A percentile compares a stretch with the other conserved stretches of the same genome.
Conservation (phyloP, 2,329 filamentous ascomycete genomes). For the Pseudogymnoascus sp. region DNA sequence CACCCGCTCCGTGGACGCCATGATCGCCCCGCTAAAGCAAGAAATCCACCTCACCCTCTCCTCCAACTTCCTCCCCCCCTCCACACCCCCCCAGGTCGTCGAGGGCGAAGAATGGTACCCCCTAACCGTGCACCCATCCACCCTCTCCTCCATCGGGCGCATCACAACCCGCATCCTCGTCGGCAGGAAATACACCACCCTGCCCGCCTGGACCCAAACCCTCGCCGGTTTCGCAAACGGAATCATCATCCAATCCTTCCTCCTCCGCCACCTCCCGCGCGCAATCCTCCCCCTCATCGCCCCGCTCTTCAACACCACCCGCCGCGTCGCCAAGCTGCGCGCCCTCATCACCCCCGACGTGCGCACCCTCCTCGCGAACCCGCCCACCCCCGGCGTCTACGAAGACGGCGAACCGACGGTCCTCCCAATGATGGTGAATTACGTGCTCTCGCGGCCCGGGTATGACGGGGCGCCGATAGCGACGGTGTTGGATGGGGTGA, state of each 20-base stretch:
- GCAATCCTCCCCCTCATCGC: not conserved
- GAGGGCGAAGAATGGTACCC: not conserved
- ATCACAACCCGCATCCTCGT: not conserved
- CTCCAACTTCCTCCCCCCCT: not conserved
- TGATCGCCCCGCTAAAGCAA: not conserved
- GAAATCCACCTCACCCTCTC: not conserved
- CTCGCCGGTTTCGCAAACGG: not conserved
- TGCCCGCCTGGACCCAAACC: not conserved
- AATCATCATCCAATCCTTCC: not conserved
- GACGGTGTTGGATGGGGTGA: not conserved
- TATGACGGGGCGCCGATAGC: not conserved
- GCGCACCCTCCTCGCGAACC: not conserved
- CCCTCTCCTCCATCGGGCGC: conserved; percentile 2
- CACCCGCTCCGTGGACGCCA: not conserved
- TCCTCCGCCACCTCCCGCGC: not conserved
- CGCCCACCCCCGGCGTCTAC: not conserved
- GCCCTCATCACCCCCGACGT: not conserved
- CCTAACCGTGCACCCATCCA: not conserved
- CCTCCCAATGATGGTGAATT: conserved; percentile 5
- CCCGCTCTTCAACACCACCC: conserved; percentile 1
- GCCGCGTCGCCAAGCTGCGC: not conserved
- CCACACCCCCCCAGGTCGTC: too few relatives aligned
- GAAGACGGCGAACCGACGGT: not conserved
- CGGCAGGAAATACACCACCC: not conserved
- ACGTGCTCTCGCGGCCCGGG: not conserved